phyloP scores from a whole-genome alignment of 2,329 filamentous ascomycete genomes.

The Neonectria coccinea region DNA sequence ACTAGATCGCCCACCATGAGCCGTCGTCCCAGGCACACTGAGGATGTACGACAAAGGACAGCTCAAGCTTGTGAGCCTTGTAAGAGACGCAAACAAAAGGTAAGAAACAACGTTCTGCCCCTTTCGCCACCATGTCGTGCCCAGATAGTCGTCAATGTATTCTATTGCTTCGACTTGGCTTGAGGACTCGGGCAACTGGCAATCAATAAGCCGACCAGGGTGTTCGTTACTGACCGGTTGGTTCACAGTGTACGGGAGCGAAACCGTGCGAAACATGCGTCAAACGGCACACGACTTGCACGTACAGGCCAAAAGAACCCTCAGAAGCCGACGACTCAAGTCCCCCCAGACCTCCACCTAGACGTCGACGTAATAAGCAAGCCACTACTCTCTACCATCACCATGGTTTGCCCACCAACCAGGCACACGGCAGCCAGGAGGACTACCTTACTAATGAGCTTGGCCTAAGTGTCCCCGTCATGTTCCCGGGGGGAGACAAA shows the following conservation, averaged over 20 bases:
- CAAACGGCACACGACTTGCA: constrained; percentile 38
- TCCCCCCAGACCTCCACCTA: not conserved
- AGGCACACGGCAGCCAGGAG: not conserved
- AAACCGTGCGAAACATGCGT: constrained; percentile 41
- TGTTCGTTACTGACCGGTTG: not conserved
- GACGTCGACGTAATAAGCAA: constrained; percentile 11
- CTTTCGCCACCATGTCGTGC: not conserved
- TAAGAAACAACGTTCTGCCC: constrained; percentile 49
- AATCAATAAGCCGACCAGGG: not conserved
- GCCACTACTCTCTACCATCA: not conserved
- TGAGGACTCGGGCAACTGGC: not conserved
- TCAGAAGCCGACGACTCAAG: not conserved
- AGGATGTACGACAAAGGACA: constrained; percentile 72
- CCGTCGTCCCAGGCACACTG: constrained; percentile 59
- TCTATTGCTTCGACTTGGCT: not conserved
- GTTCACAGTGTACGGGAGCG: constrained; percentile 39
- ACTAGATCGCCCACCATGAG: constrained; percentile 55
- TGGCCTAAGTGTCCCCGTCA: constrained; percentile 48
- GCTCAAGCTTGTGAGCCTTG: constrained; percentile 74
- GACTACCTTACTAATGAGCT: not conserved
- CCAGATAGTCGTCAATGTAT: not conserved
- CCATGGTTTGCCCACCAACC: not conserved
- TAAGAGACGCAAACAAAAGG: constrained; percentile 76
- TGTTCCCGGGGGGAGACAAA: constrained; percentile 60
- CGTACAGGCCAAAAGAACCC: constrained; percentile 22